Percentiles rank a stretch among this genome's conserved stretches.
These are phyloP conservation scores for Penicillium diatomitis DNA, from an alignment of 495 filamentous ascomycete genomes.

Conservation along the genomic window DNA sequence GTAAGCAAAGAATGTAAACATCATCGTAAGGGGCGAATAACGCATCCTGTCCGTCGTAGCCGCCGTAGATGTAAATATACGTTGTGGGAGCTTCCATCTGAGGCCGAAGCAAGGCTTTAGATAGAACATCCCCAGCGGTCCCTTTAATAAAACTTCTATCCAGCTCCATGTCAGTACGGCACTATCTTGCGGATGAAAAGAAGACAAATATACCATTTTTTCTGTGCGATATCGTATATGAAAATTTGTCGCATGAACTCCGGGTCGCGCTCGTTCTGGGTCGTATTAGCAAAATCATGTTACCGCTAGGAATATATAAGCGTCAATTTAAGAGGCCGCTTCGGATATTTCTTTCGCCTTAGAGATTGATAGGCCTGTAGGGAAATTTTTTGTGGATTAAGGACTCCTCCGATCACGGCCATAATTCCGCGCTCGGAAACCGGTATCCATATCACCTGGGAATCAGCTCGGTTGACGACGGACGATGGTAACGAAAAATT, in stretches of 20 bases:
- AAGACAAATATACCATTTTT: not conserved
- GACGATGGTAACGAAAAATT: slow-evolving; percentile 42
- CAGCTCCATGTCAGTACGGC: not conserved
- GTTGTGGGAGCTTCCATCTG: slow-evolving; percentile 51
- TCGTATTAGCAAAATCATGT: not conserved
- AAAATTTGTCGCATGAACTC: slow-evolving; percentile 52
- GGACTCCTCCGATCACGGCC: slow-evolving; percentile 55
- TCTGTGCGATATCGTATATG: slow-evolving; percentile 51
- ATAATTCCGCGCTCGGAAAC: slow-evolving; percentile 50
- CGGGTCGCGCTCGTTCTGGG: slow-evolving; percentile 26
- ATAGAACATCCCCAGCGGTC: slow-evolving; percentile 42
- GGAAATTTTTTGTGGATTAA: slow-evolving; percentile 34
- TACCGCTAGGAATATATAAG: not conserved
- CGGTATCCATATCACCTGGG: slow-evolving; percentile 59
- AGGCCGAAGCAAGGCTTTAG: slow-evolving; percentile 46
- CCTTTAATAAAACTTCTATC: slow-evolving; percentile 41
- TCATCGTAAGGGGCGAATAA: slow-evolving; percentile 42
- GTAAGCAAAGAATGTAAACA: slow-evolving; percentile 63
- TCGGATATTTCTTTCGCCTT: not conserved
- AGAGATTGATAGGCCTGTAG: not conserved
- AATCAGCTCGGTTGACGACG: slow-evolving; percentile 48
- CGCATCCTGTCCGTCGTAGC: slow-evolving; percentile 44
- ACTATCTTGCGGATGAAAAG: not conserved
- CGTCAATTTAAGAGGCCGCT: too few species aligned
- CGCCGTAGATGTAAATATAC: slow-evolving; percentile 71